Conservation (phyloP, 768 basidiomycete species). For the Rhodotorula paludigena region DNA sequence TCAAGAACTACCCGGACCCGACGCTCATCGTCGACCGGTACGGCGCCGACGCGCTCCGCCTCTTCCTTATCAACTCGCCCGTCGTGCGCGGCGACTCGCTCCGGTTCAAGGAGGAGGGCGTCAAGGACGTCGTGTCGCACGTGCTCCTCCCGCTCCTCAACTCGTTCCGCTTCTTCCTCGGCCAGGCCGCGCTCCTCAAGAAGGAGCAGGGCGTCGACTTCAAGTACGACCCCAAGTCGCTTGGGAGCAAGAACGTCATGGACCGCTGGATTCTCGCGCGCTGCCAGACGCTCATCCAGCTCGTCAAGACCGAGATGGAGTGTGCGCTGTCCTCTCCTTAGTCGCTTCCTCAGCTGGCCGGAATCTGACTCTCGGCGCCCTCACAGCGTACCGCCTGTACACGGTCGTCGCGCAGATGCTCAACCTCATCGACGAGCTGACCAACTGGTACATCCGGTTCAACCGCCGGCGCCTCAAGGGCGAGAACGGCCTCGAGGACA, state of each 20-base stretch:
- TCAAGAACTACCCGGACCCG: constrained; percentile 95
- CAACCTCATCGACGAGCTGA: constrained; percentile 88
- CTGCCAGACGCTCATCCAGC: constrained; percentile 91
- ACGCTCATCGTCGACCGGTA: constrained; percentile 81
- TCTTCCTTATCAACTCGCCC: constrained; percentile 98
- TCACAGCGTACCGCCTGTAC: constrained; percentile 77
- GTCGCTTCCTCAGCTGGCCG: background rate
- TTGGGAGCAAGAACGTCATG: constrained; percentile 87
- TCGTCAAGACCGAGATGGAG: constrained; percentile 91
- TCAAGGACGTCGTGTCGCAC: constrained; percentile 91
- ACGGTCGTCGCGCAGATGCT: constrained; percentile 93
- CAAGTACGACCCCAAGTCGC: constrained; percentile 78
- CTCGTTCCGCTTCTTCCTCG: constrained; percentile 97
- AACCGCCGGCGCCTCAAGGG: constrained; percentile 94
- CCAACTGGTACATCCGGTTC: constrained; percentile 99
- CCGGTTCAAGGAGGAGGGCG: constrained; percentile 95
- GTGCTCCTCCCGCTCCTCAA: constrained; percentile 98
- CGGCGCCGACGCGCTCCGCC: constrained; percentile 91
- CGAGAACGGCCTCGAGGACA: constrained; percentile 83
- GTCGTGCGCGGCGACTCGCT: constrained; percentile 97
- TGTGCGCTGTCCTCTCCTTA: constrained; percentile 48
- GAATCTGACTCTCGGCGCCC: background rate
- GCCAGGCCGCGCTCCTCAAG: constrained; percentile 81
- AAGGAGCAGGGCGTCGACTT: constrained; percentile 73
- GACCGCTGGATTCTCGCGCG: constrained; percentile 96